Conservation (phyloP, 352 stramenopile species). For the Phytophthora vignae region DNA sequence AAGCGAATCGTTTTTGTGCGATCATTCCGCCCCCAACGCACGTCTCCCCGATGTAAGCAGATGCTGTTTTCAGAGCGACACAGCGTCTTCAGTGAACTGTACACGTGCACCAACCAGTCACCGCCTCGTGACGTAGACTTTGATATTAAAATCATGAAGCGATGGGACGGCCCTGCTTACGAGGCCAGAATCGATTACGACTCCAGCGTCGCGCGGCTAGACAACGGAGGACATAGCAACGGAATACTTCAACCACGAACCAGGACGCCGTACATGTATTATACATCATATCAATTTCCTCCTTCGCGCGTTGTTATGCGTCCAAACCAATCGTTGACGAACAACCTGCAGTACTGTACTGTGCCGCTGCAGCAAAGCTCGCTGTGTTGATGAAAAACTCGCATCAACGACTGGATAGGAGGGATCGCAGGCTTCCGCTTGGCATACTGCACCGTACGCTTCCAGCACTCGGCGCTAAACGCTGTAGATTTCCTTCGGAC, state of each 20-base stretch:
- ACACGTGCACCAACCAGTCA: background rate
- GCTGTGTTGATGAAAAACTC: too few species aligned
- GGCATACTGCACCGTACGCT: too few species aligned
- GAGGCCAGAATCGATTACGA: slow-evolving; percentile 8
- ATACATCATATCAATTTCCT: background rate
- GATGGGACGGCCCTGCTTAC: background rate
- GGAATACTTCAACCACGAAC: slow-evolving; percentile 30
- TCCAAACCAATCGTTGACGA: background rate
- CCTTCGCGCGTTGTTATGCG: background rate
- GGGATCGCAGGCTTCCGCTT: too few species aligned
- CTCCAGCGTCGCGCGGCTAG: background rate
- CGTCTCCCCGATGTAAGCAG: background rate
- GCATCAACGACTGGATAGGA: too few species aligned
- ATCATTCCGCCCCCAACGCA: slow-evolving; percentile 3
- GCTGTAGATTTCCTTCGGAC: too few species aligned
- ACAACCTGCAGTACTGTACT: background rate
- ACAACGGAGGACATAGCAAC: slow-evolving; percentile 23
- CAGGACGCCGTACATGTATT: too few species aligned
- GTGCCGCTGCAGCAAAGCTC: too few species aligned
- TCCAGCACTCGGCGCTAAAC: too few species aligned
- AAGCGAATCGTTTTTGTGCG: background rate
- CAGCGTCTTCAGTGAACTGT: background rate
- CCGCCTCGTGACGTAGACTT: background rate
- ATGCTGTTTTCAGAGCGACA: slow-evolving; percentile 1
- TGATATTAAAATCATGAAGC: background rate